These are phyloP conservation scores for Erodium maritimum DNA, from an alignment of 345 rosid genomes.

Conservation along the genomic window DNA sequence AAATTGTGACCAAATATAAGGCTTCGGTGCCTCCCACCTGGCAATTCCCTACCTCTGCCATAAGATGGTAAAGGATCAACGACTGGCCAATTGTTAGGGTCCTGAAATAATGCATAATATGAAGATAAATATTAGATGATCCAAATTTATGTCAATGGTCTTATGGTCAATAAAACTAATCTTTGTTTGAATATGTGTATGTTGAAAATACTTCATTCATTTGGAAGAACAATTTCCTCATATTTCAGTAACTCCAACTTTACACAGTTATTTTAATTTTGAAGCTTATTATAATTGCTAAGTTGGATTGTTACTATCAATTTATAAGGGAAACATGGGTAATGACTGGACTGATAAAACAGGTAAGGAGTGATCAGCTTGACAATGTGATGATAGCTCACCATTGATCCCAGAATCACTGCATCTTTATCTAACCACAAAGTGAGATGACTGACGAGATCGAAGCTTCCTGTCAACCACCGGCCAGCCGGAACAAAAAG, in stretches of 20 bases:
- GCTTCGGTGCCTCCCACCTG: slow-evolving; percentile 81
- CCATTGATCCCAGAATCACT: slow-evolving; percentile 83
- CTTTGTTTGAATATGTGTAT: too few species aligned
- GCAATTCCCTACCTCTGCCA: slow-evolving; percentile 91
- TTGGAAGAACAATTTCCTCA: neutral
- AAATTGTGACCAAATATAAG: slow-evolving; percentile 81
- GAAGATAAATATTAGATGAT: neutral
- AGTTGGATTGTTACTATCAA: neutral
- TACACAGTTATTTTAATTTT: too few species aligned
- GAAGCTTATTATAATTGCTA: neutral
- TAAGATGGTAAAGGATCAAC: slow-evolving; percentile 93
- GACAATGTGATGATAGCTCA: slow-evolving; percentile 19
- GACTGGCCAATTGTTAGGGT: slow-evolving; percentile 77
- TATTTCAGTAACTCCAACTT: neutral
- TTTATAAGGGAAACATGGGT: neutral
- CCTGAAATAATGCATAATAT: slow-evolving; percentile 28
- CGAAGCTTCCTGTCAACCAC: slow-evolving; percentile 97
- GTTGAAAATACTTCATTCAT: neutral
- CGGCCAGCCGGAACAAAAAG: slow-evolving; percentile 89
- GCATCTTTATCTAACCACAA: slow-evolving; percentile 86
- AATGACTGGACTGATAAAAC: neutral
- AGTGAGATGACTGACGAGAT: slow-evolving; percentile 90
- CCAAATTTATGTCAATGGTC: neutral
- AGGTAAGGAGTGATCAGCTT: neutral
- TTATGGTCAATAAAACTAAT: too few species aligned